Percentiles rank a stretch among this genome's conserved stretches.
Evolutionary conservation across 2,329 filamentous ascomycete species (phyloP).

Genomic region (Aureobasidium sp.): DNA sequence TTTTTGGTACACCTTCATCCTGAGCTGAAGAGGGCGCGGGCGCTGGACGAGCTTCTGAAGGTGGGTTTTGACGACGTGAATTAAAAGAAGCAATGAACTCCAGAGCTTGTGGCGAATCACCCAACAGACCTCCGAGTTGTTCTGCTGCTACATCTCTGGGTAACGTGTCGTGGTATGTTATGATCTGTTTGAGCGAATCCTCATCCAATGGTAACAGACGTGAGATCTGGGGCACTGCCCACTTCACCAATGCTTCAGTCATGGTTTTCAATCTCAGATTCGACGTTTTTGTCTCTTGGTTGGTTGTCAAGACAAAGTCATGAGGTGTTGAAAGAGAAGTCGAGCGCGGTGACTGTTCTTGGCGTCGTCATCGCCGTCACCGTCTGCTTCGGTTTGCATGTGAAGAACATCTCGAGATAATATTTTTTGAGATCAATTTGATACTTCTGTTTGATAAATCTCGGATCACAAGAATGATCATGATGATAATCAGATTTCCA

Average conservation of each 20-base stretch:
- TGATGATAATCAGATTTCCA: too few relatives aligned
- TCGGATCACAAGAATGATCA: not conserved
- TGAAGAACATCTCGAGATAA: not conserved
- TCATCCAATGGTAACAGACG: slow-evolving; percentile 78
- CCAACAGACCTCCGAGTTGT: slow-evolving; percentile 80
- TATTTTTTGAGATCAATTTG: not conserved
- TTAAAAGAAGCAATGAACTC: slow-evolving; percentile 72
- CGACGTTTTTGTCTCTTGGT: not conserved
- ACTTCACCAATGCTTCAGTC: slow-evolving; percentile 29
- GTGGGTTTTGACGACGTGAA: slow-evolving; percentile 43
- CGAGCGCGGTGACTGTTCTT: slow-evolving; percentile 4
- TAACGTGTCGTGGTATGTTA: slow-evolving; percentile 71
- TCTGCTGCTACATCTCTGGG: slow-evolving; percentile 69
- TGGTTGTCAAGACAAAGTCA: not conserved
- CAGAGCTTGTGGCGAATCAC: slow-evolving; percentile 67
- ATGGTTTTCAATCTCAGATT: not conserved
- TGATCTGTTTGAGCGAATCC: slow-evolving; percentile 70
- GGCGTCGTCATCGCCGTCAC: slow-evolving; percentile 4
- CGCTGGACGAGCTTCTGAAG: slow-evolving; percentile 17
- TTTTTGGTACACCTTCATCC: slow-evolving; percentile 18
- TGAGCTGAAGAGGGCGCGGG: slow-evolving; percentile 16
- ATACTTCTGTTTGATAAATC: not conserved
- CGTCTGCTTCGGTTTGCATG: not conserved
- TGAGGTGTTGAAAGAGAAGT: slow-evolving; percentile 2
- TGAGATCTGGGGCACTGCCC: slow-evolving; percentile 63